Percentiles rank a stretch among this genome's conserved stretches.
phyloP scores from a whole-genome alignment of 1,139 yeast species.

The Candida pseudocylindracea region DNA sequence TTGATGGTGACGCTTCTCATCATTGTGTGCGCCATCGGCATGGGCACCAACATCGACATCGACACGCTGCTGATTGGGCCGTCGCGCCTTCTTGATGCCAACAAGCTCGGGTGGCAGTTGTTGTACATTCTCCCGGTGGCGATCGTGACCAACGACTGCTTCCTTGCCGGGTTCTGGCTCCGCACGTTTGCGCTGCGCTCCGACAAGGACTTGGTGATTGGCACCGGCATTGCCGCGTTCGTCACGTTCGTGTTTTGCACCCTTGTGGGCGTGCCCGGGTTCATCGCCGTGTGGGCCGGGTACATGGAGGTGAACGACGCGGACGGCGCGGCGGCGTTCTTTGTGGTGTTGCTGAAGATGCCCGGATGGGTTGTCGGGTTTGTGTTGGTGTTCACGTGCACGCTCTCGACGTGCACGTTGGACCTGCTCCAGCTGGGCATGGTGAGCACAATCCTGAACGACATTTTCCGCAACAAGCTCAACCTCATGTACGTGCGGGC shows the following conservation, averaged over 20 bases:
- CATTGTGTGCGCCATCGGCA: conserved; percentile 55
- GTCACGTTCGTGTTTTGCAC: conserved; percentile 41
- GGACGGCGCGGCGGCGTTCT: conserved; percentile 45
- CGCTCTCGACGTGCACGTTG: conserved; percentile 70
- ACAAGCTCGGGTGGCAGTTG: conserved; percentile 73
- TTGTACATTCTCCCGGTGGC: conserved; percentile 71
- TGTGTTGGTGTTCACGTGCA: conserved; percentile 49
- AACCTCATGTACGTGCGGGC: conserved; percentile 42
- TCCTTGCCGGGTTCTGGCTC: conserved; percentile 85
- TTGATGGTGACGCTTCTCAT: conserved; percentile 41
- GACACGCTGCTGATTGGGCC: conserved; percentile 40
- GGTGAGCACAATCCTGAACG: conserved; percentile 78
- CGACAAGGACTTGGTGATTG: conserved; percentile 53
- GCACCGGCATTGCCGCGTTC: conserved; percentile 53
- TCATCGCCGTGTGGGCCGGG: conserved; percentile 83
- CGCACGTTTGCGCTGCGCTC: conserved; percentile 79
- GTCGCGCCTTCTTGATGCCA: conserved; percentile 40
- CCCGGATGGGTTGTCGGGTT: conserved; percentile 83
- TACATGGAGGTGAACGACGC: conserved; percentile 36
- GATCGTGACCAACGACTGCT: conserved; percentile 73
- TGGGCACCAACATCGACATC: conserved; percentile 57
- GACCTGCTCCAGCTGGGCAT: conserved; percentile 81
- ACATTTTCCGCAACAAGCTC: conserved; percentile 63
- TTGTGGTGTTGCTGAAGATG: conserved; percentile 42
- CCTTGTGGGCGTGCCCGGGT: conserved; percentile 64